Conservation (phyloP, 2,329 filamentous ascomycete species). For the Ustulina deusta region DNA sequence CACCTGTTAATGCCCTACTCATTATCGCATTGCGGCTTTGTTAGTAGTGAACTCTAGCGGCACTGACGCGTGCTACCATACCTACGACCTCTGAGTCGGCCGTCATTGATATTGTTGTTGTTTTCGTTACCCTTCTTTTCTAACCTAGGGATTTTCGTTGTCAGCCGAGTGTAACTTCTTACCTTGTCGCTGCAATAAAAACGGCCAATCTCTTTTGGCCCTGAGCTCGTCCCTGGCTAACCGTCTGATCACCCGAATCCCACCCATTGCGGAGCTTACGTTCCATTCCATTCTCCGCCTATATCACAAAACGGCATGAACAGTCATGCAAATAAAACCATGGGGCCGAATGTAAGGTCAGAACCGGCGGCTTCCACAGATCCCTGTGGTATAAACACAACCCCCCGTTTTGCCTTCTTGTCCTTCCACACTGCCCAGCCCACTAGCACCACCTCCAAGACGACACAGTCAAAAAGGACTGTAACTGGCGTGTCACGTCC, state of each 20-base stretch:
- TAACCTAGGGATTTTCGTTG: background rate
- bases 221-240: conserved; percentile 16
- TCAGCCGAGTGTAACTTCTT: conserved; percentile 13
- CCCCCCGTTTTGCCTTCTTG: conserved; percentile 42
- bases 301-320: conserved; percentile 30
- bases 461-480: conserved; percentile 45
- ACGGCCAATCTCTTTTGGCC: conserved; percentile 11
- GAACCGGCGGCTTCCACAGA: conserved; percentile 43
- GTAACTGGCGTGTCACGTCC: conserved; percentile 45
- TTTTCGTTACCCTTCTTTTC: background rate
- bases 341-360: conserved; percentile 44
- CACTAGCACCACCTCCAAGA: conserved; percentile 38
- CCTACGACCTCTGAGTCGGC: background rate
- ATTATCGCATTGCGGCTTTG: conserved; percentile 12
- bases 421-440: conserved; percentile 42
- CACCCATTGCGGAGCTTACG: conserved; percentile 28
- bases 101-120: background rate
- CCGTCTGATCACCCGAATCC: conserved; percentile 25
- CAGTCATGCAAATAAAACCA: conserved; percentile 42
- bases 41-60: conserved; percentile 15
- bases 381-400: conserved; percentile 44
- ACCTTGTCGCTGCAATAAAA: conserved; percentile 12
- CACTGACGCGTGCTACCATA: conserved; percentile 12
- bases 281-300: conserved; percentile 34
- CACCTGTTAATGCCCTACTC: conserved; percentile 10